Conservation (phyloP, 495 filamentous ascomycete species). For the Talaromyces ruber region DNA sequence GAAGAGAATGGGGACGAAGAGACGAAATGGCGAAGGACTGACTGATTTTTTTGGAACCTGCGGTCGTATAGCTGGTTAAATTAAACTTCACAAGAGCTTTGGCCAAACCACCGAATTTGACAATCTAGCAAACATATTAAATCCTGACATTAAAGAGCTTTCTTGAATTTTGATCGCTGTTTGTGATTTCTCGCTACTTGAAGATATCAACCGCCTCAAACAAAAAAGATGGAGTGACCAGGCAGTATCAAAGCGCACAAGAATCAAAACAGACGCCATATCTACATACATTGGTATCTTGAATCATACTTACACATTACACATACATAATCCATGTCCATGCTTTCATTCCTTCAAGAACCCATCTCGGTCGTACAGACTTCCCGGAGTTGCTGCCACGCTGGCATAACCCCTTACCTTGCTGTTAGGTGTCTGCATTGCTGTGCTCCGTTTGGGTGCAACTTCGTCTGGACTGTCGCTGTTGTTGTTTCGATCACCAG, state of each 20-base stretch:
- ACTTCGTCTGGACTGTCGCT: constrained; percentile 1
- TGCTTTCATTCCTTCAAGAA: constrained; percentile 33
- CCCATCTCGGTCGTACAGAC: constrained; percentile 41
- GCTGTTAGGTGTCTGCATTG: background rate
- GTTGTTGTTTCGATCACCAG: background rate
- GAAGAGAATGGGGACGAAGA: constrained; percentile 32
- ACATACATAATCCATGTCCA: constrained; percentile 4
- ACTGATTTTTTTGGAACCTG: constrained; percentile 24
- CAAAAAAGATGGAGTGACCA: background rate
- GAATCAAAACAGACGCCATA: constrained; percentile 11
- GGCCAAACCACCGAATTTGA: background rate
- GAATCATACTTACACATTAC: constrained; percentile 5
- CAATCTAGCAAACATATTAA: background rate
- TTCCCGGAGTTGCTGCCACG: constrained; percentile 29
- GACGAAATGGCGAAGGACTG: constrained; percentile 55
- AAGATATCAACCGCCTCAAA: background rate
- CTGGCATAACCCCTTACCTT: background rate
- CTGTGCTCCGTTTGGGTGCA: background rate
- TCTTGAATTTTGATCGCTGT: background rate
- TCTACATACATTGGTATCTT: constrained; percentile 8
- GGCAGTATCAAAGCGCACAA: background rate
- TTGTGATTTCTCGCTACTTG: background rate
- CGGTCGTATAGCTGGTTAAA: background rate
- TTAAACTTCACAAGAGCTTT: background rate
- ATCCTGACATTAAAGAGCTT: background rate